Base-by-base conservation (phyloP, 805 yeast genomes). In the Millerago galiae region DNA sequence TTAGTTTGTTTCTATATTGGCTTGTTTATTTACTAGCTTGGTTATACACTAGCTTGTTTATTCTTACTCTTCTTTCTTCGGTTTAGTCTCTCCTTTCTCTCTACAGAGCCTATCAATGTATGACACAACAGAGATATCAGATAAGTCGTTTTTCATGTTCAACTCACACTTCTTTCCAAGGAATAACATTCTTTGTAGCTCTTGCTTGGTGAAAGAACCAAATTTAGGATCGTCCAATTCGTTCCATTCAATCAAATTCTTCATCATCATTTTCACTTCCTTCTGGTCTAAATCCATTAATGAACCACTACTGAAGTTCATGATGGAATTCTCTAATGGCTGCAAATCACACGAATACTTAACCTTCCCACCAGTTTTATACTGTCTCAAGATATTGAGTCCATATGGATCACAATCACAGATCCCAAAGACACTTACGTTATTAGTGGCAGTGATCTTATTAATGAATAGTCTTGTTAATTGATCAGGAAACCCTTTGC, bases 341-440 rank as follows among this genome's bases (percentile, higher is more conserved):
- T 35, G 35, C 8, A 59, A 31, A 3, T 41, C 44, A 44, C 59
- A 40, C 9, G 47, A 41, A 9, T 16, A 26, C 28, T 12, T 41
- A 50, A 15, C 4, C 4, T 31, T 13, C 13, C 50, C 48, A 18
- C 54, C 59, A 11, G 45, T 38, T 42, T 59, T 56, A 52, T 73
- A 81, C 38, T 70, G 72, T 24, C 65, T 53, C 34, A 73, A 69
- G n/a, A 83, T 83, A 52, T 70, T 66, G 8, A 79, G 53, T 0
- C 90, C 91, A 59, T 79, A 74, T 2, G 83, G 75, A 54, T 83
- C 91, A 24, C 81, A 70, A 58, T 83, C 91, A 21, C 77, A 74
- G 46, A 72, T 62, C 1, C 77, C 76, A 14, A 61, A 50, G 13
- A 78, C 62, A 5, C 67, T 66, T 1, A 64, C 49, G 1, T 43